phyloP scores from a whole-genome alignment of 2,329 filamentous ascomycete genomes.

The Diaporthe vexans region DNA sequence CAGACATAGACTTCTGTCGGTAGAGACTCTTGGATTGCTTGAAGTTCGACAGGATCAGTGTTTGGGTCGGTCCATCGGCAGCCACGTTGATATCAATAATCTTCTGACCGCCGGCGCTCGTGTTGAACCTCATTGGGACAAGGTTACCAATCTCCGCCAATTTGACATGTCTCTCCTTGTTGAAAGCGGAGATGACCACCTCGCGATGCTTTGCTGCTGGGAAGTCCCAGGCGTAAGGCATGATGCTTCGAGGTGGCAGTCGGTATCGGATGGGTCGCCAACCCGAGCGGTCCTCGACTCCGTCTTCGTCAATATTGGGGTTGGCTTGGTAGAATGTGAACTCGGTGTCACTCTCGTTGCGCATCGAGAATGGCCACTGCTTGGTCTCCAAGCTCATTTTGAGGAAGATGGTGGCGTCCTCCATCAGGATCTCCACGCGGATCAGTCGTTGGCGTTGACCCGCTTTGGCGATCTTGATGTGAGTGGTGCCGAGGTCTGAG shows the following conservation, averaged over 20 bases:
- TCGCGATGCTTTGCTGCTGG: constrained; percentile 97
- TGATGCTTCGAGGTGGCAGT: constrained; percentile 93
- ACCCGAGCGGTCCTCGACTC: constrained; percentile 83
- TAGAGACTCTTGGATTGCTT: constrained; percentile 94
- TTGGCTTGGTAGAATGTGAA: constrained; percentile 98
- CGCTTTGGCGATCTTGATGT: constrained; percentile 93
- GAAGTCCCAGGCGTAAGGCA: constrained; percentile 99
- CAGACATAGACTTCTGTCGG: constrained; percentile 67
- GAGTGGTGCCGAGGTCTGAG: constrained; percentile 90
- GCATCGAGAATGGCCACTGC: constrained; percentile 98
- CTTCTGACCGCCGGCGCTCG: constrained; percentile 78
- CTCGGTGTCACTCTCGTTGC: constrained; percentile 96
- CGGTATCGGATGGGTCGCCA: constrained; percentile 96
- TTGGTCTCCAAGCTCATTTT: constrained; percentile 92
- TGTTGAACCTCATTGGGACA: constrained; percentile 90
- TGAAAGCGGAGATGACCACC: constrained; percentile 83
- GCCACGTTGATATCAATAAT: constrained; percentile 97
- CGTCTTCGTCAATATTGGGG: constrained; percentile 92
- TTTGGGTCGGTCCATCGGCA: constrained; percentile 95
- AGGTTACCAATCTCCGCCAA: constrained; percentile 96
- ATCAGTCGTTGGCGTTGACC: constrained; percentile 91
- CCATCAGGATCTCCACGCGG: constrained; percentile 90
- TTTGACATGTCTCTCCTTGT: constrained; percentile 91
- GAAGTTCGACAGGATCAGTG: constrained; percentile 93
- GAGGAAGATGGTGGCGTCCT: constrained; percentile 93